phyloP scores from a whole-genome alignment of 257 asterid species.

The Leonotis leonurus region DNA sequence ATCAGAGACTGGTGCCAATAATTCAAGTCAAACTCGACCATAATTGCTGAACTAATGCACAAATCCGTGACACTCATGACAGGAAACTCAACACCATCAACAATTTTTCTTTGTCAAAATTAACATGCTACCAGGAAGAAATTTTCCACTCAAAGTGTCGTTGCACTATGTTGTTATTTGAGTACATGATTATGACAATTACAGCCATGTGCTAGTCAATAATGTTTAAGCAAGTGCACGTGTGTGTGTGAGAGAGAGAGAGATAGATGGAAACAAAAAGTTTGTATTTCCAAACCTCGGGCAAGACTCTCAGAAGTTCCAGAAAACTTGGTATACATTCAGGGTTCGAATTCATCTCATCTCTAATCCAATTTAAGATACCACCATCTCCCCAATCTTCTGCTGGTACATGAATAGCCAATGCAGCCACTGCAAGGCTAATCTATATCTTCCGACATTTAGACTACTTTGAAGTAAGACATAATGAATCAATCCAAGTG shows the following conservation, averaged over 20 bases:
- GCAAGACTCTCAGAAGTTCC: slow-evolving; percentile 93
- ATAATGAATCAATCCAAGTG: slow-evolving; percentile 17
- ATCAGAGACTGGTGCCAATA: background rate
- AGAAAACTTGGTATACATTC: slow-evolving; percentile 89
- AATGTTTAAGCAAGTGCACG: background rate
- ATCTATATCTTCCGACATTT: slow-evolving; percentile 59
- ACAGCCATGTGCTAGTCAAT: too few relatives aligned
- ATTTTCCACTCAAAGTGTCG: background rate
- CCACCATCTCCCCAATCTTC: slow-evolving; percentile 98
- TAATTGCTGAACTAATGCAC: background rate
- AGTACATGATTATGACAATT: background rate
- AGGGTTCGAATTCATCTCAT: slow-evolving; percentile 85
- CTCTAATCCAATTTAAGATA: slow-evolving; percentile 76
- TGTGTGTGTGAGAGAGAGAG: background rate
- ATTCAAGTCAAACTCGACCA: slow-evolving; percentile 1
- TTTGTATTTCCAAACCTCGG: slow-evolving; percentile 58
- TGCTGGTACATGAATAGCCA: slow-evolving; percentile 93
- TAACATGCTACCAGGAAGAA: background rate
- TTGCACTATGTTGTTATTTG: background rate
- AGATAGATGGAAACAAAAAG: background rate
- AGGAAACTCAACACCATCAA: background rate
- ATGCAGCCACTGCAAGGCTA: slow-evolving; percentile 99
- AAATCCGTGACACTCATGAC: background rate
- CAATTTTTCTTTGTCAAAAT: background rate
- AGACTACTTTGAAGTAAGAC: slow-evolving; percentile 29